phyloP scores from a whole-genome alignment of 129 eudicot species.

The Heracleum sosnowskyi region DNA sequence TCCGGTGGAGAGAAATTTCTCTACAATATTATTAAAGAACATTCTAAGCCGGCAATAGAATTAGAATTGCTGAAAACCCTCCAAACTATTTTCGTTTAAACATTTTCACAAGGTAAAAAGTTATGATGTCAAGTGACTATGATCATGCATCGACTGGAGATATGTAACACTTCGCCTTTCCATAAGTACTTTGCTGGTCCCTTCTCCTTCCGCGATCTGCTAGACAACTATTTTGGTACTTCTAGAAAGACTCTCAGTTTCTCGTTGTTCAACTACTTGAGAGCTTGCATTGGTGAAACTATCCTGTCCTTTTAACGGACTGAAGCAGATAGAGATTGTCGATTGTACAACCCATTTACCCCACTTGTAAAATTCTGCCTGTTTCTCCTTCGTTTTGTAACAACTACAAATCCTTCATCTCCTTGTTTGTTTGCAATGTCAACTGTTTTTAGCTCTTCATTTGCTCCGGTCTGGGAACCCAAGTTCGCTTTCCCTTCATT shows the following conservation, averaged over 20 bases:
- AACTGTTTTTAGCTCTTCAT: constrained; percentile 11
- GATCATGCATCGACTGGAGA: not conserved
- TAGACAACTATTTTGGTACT: not conserved
- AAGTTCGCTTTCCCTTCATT: constrained; percentile 40
- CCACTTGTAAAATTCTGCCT: constrained; percentile 60
- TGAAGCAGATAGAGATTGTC: constrained; percentile 80
- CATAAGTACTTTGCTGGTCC: not conserved
- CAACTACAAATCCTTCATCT: constrained; percentile 90
- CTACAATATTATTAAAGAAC: constrained; percentile 24
- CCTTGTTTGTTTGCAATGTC: constrained; percentile 33
- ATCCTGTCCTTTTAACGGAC: constrained; percentile 44
- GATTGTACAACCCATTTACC: constrained; percentile 61
- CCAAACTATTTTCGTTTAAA: not conserved
- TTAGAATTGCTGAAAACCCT: constrained; percentile 1
- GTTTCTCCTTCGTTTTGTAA: constrained; percentile 79
- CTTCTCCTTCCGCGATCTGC: not conserved
- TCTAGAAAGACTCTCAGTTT: not conserved
- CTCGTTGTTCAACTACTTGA: not conserved
- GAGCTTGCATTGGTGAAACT: not conserved
- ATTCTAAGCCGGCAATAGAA: constrained; percentile 12
- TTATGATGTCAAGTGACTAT: constrained; percentile 3
- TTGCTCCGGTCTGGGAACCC: constrained; percentile 6
- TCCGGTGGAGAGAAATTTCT: constrained; percentile 22
- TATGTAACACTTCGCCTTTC: not conserved
- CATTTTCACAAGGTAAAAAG: constrained; percentile 10